These are phyloP conservation scores for Globisporangium yorkense DNA, from an alignment of 352 stramenopile species.

Conservation along the genomic window DNA sequence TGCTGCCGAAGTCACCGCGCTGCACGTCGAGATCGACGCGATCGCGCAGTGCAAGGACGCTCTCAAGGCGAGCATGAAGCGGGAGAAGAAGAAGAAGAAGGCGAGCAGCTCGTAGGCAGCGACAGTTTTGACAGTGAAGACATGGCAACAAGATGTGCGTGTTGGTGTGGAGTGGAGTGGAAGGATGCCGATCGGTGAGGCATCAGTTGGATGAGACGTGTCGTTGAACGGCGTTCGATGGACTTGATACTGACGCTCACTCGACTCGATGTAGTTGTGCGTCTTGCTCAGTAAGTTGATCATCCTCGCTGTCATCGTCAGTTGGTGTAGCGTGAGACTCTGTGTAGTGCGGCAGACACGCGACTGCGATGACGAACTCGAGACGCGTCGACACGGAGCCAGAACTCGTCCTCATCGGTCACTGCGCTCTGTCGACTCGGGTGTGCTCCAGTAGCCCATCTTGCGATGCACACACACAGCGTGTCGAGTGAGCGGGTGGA, in stretches of 20 bases:
- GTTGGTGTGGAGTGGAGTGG: no score
- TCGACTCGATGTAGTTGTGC: slow-evolving; percentile 21
- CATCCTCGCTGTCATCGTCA: slow-evolving; percentile 20
- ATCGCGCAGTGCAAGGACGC: slow-evolving; percentile 49
- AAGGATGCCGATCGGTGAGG: no score
- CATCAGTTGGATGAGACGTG: no score
- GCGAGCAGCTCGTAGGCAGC: background rate
- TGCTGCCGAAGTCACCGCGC: slow-evolving; percentile 17
- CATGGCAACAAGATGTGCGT: background rate
- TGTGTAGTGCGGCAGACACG: background rate
- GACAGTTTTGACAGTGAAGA: background rate
- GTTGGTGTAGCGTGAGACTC: background rate
- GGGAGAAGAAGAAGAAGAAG: slow-evolving; percentile 15
- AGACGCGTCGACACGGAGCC: slow-evolving; percentile 38
- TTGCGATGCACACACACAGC: slow-evolving; percentile 5
- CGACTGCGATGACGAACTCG: slow-evolving; percentile 10
- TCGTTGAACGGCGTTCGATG: no score
- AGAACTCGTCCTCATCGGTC: slow-evolving; percentile 40
- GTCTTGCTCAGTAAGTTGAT: slow-evolving; percentile 41
- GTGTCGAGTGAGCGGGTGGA: no score
- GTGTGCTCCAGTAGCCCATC: slow-evolving; percentile 39
- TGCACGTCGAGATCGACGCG: slow-evolving; percentile 47
- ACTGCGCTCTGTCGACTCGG: slow-evolving; percentile 37
- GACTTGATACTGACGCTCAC: no score
- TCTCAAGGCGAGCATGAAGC: slow-evolving; percentile 56